phyloP scores from a whole-genome alignment of 441 rosid species.

The Corymbia citriodora region DNA sequence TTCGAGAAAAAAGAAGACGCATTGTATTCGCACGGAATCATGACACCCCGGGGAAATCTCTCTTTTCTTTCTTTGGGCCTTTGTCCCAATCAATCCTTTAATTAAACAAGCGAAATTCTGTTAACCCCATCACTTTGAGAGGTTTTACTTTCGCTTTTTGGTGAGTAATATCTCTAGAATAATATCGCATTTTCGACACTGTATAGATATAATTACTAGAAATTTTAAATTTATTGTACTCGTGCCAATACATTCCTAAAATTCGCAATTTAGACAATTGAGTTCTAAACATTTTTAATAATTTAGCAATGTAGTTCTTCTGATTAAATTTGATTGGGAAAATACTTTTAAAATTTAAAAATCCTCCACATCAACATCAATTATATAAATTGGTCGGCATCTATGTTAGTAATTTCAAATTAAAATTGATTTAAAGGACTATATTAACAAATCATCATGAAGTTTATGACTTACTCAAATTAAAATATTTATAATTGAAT shows the following conservation, averaged over 20 bases:
- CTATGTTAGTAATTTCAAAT: rapidly evolving
- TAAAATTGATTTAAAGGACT: rapidly evolving
- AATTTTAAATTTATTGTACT: background rate
- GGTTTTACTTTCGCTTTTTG: background rate
- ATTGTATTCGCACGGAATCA: background rate
- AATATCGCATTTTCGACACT: background rate
- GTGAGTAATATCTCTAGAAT: background rate
- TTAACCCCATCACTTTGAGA: background rate
- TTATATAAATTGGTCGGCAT: rapidly evolving
- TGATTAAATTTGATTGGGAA: rapidly evolving
- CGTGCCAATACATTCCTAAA: background rate
- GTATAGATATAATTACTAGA: rapidly evolving
- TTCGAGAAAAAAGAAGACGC: background rate
- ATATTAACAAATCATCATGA: rapidly evolving
- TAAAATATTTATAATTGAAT: rapidly evolving
- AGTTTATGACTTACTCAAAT: rapidly evolving
- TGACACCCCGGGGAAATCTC: background rate
- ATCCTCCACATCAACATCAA: rapidly evolving
- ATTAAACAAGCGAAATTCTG: background rate
- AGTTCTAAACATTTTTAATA: background rate
- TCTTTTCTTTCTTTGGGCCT: background rate
- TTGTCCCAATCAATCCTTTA: background rate
- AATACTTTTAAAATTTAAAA: background rate
- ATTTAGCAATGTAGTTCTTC: rapidly evolving
- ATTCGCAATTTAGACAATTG: background rate